phyloP scores from a whole-genome alignment of 805 yeast species.

The Wickerhamomyces queroliae region DNA sequence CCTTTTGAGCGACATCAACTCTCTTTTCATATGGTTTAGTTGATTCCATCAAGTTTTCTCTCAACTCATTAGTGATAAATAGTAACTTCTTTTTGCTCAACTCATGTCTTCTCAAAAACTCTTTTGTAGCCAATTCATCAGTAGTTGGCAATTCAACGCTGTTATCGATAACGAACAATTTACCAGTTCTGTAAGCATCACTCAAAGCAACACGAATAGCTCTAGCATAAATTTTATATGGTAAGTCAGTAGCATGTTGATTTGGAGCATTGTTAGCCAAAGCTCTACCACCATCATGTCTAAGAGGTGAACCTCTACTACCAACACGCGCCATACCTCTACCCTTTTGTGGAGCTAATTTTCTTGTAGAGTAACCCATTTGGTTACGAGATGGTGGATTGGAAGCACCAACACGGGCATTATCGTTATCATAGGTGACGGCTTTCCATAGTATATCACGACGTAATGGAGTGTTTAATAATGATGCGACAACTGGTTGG shows the following conservation, averaged over 20 bases:
- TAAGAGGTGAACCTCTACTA: conserved; percentile 90
- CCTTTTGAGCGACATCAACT: conserved; percentile 65
- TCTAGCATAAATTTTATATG: conserved; percentile 60
- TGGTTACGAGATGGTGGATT: conserved; percentile 85
- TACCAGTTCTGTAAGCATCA: conserved; percentile 72
- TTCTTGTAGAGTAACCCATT: conserved; percentile 77
- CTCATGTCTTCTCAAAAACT: conserved; percentile 42
- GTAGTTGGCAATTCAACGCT: conserved; percentile 31
- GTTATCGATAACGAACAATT: conserved; percentile 56
- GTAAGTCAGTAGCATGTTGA: conserved; percentile 77
- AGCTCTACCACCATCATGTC: conserved; percentile 87
- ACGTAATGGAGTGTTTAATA: conserved; percentile 72
- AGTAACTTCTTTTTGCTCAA: conserved; percentile 50
- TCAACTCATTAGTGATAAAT: conserved; percentile 57
- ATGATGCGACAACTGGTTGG: conserved; percentile 68
- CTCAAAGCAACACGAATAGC: conserved; percentile 84
- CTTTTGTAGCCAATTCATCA: conserved; percentile 40
- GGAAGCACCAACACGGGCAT: conserved; percentile 81
- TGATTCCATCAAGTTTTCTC: conserved; percentile 56
- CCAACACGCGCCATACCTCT: conserved; percentile 94
- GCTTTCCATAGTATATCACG: conserved; percentile 94
- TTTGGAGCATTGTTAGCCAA: conserved; percentile 87
- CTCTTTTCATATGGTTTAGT: conserved; percentile 46
- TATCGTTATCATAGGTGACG: conserved; percentile 86
- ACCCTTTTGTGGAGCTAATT: conserved; percentile 87